phyloP scores from a whole-genome alignment of 2,329 filamentous ascomycete species.

The Colletotrichum noveboracense region DNA sequence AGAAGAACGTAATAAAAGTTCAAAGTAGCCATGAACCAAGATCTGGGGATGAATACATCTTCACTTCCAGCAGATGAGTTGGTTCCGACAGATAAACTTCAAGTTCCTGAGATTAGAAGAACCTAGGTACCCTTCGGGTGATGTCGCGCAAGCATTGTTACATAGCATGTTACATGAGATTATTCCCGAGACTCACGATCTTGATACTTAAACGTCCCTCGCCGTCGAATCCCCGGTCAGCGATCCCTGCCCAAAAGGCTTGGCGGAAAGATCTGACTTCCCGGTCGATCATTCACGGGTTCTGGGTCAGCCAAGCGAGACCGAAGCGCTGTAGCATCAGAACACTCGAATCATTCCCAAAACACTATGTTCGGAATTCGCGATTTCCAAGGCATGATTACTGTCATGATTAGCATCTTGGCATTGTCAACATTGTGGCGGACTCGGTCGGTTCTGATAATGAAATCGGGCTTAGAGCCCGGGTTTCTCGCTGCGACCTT shows the following conservation, averaged over 20 bases:
- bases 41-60: not conserved
- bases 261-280: not conserved
- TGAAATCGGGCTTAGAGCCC: conserved; percentile 2
- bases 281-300: not conserved
- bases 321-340: not conserved
- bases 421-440: not conserved
- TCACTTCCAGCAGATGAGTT: not conserved
- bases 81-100: fast-evolving
- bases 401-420: not conserved
- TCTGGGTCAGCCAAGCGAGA: not conserved
- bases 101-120: not conserved
- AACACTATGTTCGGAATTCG: not conserved
- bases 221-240: not conserved
- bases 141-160: fast-evolving
- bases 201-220: not conserved
- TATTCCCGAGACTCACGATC: not conserved
- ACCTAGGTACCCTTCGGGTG: fast-evolving
- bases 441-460: not conserved
- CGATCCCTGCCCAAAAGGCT: not conserved
- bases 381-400: not conserved
- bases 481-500: not conserved
- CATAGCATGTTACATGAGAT: not conserved
- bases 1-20: not conserved
- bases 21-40: not conserved
- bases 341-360: not conserved